Evolutionary conservation across 2,329 filamentous ascomycete genomes (phyloP).

Genomic region (Paecilomyces formosus): DNA sequence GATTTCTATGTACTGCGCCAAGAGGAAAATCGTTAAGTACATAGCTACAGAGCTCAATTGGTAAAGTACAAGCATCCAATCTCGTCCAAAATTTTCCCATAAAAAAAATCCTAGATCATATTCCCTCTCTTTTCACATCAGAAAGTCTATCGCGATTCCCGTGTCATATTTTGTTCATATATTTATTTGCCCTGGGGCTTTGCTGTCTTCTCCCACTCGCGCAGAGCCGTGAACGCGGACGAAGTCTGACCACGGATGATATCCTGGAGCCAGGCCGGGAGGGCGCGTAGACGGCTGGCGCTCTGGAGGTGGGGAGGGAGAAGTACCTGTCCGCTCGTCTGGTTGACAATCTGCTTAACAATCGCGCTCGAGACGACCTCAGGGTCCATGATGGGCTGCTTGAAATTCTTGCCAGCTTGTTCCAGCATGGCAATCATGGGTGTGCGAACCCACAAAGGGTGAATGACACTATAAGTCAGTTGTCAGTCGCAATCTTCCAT

Average conservation of each 20-base stretch:
- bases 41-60: background rate
- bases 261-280: constrained; percentile 44
- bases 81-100: background rate
- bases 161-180: background rate
- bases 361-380: constrained; percentile 41
- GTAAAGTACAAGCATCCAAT: background rate
- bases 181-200: background rate
- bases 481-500: constrained; percentile 1
- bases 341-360: constrained; percentile 43
- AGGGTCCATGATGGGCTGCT: constrained; percentile 27
- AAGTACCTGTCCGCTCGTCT: constrained; percentile 43
- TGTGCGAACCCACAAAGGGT: constrained; percentile 42
- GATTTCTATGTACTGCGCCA: background rate
- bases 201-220: constrained; percentile 4
- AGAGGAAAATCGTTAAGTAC: background rate
- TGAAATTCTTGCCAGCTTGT: constrained; percentile 22
- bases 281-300: constrained; percentile 20
- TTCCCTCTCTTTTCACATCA: no score
- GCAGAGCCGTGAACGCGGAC: constrained; percentile 14
- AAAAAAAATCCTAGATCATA: background rate
- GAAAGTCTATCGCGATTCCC: background rate
- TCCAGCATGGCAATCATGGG: constrained; percentile 36
- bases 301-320: constrained; percentile 31
- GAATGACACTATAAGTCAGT: constrained; percentile 18
- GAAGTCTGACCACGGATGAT: constrained; percentile 19